Evolutionary conservation across 345 rosid species (phyloP), one percentile per base, ranked within the genome.

Genomic region (Moricandia arvensis): DNA sequence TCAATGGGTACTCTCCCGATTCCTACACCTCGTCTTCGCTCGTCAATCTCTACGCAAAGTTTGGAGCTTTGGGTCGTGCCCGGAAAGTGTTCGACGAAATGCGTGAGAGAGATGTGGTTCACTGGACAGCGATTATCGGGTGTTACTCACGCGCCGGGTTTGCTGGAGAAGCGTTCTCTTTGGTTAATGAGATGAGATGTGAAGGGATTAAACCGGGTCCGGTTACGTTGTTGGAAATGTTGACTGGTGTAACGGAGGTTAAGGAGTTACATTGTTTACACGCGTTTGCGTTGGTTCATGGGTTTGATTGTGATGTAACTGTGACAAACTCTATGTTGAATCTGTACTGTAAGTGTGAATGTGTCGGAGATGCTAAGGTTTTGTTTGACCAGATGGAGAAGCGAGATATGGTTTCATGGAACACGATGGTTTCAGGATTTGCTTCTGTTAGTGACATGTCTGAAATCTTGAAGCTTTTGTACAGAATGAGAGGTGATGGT

Each of bases 331-430:
- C 87, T 47, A 58, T 89, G 62, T 33, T 89, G 73, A 84, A 73
- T 80, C 71, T 78, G 24, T 87, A 88, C 71, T 74, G 83, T 16
- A 87, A 83, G 68, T 84, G 75, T 8, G 81, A 82, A 34, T 18
- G 79, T 58, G 67, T 87, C 1, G 73, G 35, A 68, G 86, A 83
- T 62, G 86, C 80, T n/a, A 80, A 81, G 83, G 47, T 6, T n/a
- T 82, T 88, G 17, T 83, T 87, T 67, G 82, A 84, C n/a, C 62
- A 57, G 33, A 85, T 85, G 86, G 72, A 78, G 24, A 59, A 82
- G 66, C 73, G 87, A 71, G 90, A 89, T 77, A 66, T 82, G 45
- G 68, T 85, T 79, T 84, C 93, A 0, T 87, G 87, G 88, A 89
- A 87, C 82, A 80, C 84, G 6, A 73, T 89, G 80, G 63, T 87